Percentiles rank a stretch among this genome's conserved stretches.
Conservation (phyloP, 805 yeast species). For the Candida ficus region DNA sequence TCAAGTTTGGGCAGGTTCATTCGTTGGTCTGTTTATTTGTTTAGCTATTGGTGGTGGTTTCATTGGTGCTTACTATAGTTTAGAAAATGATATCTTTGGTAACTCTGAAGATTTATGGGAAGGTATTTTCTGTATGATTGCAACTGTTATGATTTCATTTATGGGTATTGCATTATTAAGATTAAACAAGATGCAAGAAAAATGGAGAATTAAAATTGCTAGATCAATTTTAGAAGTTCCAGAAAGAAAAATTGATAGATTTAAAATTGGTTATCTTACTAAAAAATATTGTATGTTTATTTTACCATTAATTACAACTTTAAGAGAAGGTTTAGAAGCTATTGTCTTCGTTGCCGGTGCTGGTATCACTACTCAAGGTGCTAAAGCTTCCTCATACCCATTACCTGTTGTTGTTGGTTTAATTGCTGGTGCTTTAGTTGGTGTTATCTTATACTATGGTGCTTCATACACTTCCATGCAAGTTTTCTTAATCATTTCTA, state of each 20-base stretch:
- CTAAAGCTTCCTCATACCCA: constrained; percentile 75
- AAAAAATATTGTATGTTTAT: constrained; percentile 85
- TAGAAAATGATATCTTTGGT: constrained; percentile 81
- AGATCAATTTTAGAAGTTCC: constrained; percentile 66
- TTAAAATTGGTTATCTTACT: constrained; percentile 47
- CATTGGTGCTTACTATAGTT: constrained; percentile 86
- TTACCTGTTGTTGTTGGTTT: constrained; percentile 89
- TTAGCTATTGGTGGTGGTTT: constrained; percentile 84
- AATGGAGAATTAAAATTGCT: constrained; percentile 96
- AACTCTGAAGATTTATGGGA: constrained; percentile 93
- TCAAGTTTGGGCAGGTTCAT: constrained; percentile 88
- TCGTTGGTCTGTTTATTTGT: constrained; percentile 72
- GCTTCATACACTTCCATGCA: constrained; percentile 83
- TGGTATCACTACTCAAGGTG: constrained; percentile 53
- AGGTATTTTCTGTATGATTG: constrained; percentile 89
- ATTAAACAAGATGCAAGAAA: constrained; percentile 91
- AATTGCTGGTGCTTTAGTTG: constrained; percentile 69
- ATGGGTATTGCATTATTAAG: constrained; percentile 98
- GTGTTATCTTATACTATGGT: constrained; percentile 69
- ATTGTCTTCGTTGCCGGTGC: constrained; percentile 96
- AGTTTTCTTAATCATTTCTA: constrained; percentile 79
- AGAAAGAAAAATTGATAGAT: constrained; percentile 41
- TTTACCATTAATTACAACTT: constrained; percentile 83
- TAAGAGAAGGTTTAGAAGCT: constrained; percentile 97
- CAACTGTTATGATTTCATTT: constrained; percentile 78